Base-by-base conservation (phyloP, 1,139 yeast species). In the Pichia cactophila region DNA sequence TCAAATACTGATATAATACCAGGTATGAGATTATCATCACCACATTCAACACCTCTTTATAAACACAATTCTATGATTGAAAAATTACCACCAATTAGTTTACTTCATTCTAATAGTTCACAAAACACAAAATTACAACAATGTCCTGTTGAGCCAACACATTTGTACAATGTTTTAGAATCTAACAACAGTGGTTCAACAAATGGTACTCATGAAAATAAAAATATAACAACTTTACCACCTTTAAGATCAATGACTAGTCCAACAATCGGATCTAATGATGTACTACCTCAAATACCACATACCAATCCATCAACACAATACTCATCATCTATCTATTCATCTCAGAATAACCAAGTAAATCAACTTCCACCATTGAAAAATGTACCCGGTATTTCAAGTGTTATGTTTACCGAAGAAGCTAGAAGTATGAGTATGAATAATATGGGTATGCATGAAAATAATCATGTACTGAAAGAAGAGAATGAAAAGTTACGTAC, bases 401-500 rank as follows among this genome's bases (percentile, higher is more conserved):
- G 31, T 33, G 53, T 52, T 20, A 52, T 52, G 35, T 52, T 42
- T 14, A 33, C 26, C 26, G 33, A 35, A 1, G 39, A 37, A 26
- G 5, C 35, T n/a, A 42, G 41, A 33, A 42, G 42, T 26, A 17
- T 38, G 26, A 47, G 35, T 28, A 20, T 20, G n/a, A 48, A 41
- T 36, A 45, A 28, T 20, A 33, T 38, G 8, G 31, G n/a, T 35
- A 37, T 23, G 12, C 40, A 43, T 35, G 49, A 45, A 29, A 82
- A 77, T 56, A 68, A 74, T 8, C 38, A 44, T 11, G 37, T 38
- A 10, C 37, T 48, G 35, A 44, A 44, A 2, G 53, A 51, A 11
- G 54, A 54, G 14, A 55, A 56, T 23, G 78, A 80, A 20, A 70
- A 73, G 42, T 70, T 88, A 53, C 78, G 80, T 55, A 86, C 95